Base-by-base conservation (phyloP, 108 stramenopile species). In the Schizochytrium sp. region DNA sequence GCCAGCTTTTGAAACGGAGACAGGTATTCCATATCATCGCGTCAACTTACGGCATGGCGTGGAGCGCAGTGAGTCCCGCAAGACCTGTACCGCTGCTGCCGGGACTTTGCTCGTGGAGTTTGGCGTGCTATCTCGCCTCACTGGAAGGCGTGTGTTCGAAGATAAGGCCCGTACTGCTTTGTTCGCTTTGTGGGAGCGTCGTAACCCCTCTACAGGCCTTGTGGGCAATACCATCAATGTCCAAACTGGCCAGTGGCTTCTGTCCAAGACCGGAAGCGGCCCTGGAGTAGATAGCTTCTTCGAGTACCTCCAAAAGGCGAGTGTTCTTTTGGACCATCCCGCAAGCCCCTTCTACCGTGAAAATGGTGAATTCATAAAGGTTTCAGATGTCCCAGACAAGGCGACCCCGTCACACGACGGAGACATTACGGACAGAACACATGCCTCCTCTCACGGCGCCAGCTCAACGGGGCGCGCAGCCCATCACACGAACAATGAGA, bases 301-400 rank as follows among this genome's bases (percentile, higher is more conserved):
- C 89, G 94, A 94, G 91, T 94, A 94, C 87, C 89, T 92, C 3
- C 53, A 92, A 58, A 94, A 94, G 92, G 92, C 91, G n/a, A 42
- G 42, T 50, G 73, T 87, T 56, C 87, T 93, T 49, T 69, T 91
- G 53, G 59, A 72, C 38, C 72, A 90, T 49, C 50, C 38, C 7
- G 90, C 59, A 4, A n/a, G 4, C 8, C 76, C 76, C 5, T 83
- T 55, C 3, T 60, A 60, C 59, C 17, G n/a, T 17, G 19, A 17
- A 60, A 17, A 19, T n/a, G 59, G 59, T 60, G 28, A 28, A 4
- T 64, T 4, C 42, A 5, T 13, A 4, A 5, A 8, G 1, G 42
- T 64, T 28, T 28, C 28, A 28, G 28, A 28, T 28, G 64, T 15
- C 28, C 28, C 64, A 69, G 64, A 69, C 3, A 69, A 17, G 28